Evolutionary conservation across 441 rosid species (phyloP).

Genomic region (Macaranga tanarius): DNA sequence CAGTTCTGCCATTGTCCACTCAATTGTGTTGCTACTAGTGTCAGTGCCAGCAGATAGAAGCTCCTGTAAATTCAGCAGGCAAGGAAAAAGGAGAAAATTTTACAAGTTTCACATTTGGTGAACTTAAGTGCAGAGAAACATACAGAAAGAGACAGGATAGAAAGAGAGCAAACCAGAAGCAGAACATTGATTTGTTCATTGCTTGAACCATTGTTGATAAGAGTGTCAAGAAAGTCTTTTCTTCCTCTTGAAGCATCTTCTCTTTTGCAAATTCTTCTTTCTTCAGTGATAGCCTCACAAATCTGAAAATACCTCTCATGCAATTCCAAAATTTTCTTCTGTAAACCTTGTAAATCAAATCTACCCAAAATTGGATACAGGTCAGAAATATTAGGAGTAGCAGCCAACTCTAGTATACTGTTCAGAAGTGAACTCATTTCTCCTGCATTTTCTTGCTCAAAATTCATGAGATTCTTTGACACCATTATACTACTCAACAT

Average conservation of each 20-base stretch:
- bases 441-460: slow-evolving; percentile 27
- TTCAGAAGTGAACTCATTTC: slow-evolving; percentile 26
- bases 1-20: slow-evolving; percentile 34
- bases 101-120: background rate
- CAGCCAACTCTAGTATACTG: slow-evolving; percentile 27
- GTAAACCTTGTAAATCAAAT: slow-evolving; percentile 40
- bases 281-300: slow-evolving; percentile 25
- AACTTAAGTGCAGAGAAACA: background rate
- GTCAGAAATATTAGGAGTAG: slow-evolving; percentile 40
- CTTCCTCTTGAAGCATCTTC: background rate
- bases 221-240: slow-evolving; percentile 31
- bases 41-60: slow-evolving; percentile 34
- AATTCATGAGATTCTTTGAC: slow-evolving; percentile 36
- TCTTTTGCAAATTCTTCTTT: slow-evolving; percentile 26
- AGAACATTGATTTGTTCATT: slow-evolving; percentile 36
- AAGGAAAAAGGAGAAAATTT: background rate
- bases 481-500: slow-evolving; percentile 33
- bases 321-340: slow-evolving; percentile 30
- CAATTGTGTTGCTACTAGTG: slow-evolving; percentile 32
- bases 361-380: slow-evolving; percentile 34
- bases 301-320: slow-evolving; percentile 16
- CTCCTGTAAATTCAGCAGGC: slow-evolving; percentile 21
- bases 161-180: slow-evolving; percentile 31
- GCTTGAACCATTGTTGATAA: slow-evolving; percentile 31
- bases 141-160: background rate